A percentile compares a stretch with the other conserved stretches of the same genome.
Evolutionary conservation across 495 filamentous ascomycete genomes (phyloP).

Genomic region (Neurospora sp.): DNA sequence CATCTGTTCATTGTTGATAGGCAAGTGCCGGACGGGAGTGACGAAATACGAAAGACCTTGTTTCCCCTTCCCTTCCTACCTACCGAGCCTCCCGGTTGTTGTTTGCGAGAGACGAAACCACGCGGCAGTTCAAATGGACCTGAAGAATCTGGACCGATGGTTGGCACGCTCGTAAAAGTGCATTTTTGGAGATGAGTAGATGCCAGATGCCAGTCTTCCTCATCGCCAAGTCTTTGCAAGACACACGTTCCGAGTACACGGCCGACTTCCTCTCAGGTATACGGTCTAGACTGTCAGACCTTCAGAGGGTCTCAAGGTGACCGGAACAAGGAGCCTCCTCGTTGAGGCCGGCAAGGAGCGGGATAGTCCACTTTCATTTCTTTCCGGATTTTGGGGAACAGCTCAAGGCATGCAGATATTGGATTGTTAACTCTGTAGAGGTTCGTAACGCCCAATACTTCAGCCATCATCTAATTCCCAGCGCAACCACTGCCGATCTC

Average conservation of each 20-base stretch:
- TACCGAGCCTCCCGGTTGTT: not conserved
- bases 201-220: not conserved
- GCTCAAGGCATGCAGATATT: not conserved
- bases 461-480: not conserved
- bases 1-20: not conserved
- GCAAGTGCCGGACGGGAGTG: not conserved
- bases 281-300: not conserved
- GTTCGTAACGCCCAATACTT: not conserved
- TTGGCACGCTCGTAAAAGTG: not conserved
- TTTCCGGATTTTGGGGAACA: not conserved
- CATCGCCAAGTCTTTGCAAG: not conserved
- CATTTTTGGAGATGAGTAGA: not conserved
- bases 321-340: not conserved
- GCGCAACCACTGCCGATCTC: not conserved
- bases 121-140: not conserved
- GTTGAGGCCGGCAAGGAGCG: not conserved
- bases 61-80: not conserved
- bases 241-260: not conserved
- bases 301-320: not conserved
- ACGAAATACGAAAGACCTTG: not conserved
- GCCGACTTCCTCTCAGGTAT: not conserved
- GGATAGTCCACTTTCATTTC: not conserved
- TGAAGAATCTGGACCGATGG: not conserved
- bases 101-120: not conserved
- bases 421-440: not conserved